Conservation (phyloP, 164 flowering plant genomes). For the Dillenia suffruticosa region DNA sequence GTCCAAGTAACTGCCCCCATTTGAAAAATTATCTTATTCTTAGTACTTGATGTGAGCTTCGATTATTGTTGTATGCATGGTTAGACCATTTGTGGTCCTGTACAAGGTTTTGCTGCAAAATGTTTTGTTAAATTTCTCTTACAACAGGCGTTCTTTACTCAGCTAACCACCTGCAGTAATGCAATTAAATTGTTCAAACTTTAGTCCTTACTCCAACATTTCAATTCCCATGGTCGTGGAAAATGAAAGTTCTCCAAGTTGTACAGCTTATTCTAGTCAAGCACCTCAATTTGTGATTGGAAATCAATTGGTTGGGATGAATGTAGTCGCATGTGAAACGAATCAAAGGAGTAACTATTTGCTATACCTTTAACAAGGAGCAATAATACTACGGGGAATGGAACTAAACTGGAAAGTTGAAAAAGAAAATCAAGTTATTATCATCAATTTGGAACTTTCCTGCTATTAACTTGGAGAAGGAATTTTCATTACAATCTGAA, state of each 20-base stretch:
- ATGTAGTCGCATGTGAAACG: slow-evolving; percentile 16
- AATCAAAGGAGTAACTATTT: slow-evolving; percentile 11
- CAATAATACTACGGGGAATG: slow-evolving; percentile 15
- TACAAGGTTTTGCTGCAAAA: too few species aligned
- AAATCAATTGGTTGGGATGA: slow-evolving; percentile 19
- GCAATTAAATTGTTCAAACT: slow-evolving; percentile 16
- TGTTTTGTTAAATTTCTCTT: not conserved
- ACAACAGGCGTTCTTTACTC: slow-evolving; percentile 80
- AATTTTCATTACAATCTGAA: slow-evolving; percentile 23
- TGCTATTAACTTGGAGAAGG: slow-evolving; percentile 30
- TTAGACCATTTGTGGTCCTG: too few species aligned
- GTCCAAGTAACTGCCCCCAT: too few species aligned
- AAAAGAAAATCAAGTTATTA: slow-evolving; percentile 53
- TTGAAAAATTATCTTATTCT: too few species aligned
- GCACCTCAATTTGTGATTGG: slow-evolving; percentile 28
- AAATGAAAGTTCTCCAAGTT: slow-evolving; percentile 29
- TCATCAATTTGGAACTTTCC: slow-evolving; percentile 27
- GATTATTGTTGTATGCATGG: not conserved
- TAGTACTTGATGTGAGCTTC: not conserved
- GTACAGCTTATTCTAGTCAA: slow-evolving; percentile 18
- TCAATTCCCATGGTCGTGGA: slow-evolving; percentile 22
- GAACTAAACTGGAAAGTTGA: slow-evolving; percentile 25
- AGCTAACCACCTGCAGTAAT: slow-evolving; percentile 64
- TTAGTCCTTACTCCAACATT: slow-evolving; percentile 28
- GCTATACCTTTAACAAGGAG: slow-evolving; percentile 17